Percentiles rank a stretch among this genome's conserved stretches.
Conservation (phyloP, 2,329 filamentous ascomycete genomes). For the Pyricularia sp. region DNA sequence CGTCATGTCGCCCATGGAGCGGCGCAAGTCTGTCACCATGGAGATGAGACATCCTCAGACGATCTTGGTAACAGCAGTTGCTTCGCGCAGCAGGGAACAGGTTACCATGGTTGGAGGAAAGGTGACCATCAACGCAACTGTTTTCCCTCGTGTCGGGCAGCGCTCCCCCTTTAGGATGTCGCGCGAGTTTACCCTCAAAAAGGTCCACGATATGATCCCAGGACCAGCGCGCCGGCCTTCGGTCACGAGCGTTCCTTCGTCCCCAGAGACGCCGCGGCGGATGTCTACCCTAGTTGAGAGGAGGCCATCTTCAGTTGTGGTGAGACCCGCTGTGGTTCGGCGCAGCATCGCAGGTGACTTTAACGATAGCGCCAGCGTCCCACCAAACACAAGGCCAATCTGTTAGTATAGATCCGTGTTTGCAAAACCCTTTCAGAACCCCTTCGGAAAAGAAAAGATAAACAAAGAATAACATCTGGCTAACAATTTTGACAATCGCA, state of each 20-base stretch:
- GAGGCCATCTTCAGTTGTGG: background rate
- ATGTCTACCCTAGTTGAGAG: background rate
- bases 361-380: background rate
- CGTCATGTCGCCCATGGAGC: slow-evolving; percentile 1
- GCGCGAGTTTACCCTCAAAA: slow-evolving; percentile 39
- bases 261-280: slow-evolving; percentile 8
- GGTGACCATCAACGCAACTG: slow-evolving; percentile 31
- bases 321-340: background rate
- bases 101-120: slow-evolving; percentile 1
- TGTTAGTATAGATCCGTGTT: background rate
- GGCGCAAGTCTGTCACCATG: background rate
- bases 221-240: slow-evolving; percentile 14
- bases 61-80: slow-evolving; percentile 1
- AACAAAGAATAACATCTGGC: background rate
- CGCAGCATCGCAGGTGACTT: background rate
- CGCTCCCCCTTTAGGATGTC: slow-evolving; percentile 37
- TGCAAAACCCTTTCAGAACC: background rate
- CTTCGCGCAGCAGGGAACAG: background rate
- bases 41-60: background rate
- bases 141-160: slow-evolving; percentile 29
- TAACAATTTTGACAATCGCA: slow-evolving; percentile 13
- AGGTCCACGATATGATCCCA: slow-evolving; percentile 36
- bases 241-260: slow-evolving; percentile 4
- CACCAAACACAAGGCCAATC: background rate
- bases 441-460: background rate